Base-by-base conservation (phyloP, 352 stramenopile species). In the Pythium aristosporum region DNA sequence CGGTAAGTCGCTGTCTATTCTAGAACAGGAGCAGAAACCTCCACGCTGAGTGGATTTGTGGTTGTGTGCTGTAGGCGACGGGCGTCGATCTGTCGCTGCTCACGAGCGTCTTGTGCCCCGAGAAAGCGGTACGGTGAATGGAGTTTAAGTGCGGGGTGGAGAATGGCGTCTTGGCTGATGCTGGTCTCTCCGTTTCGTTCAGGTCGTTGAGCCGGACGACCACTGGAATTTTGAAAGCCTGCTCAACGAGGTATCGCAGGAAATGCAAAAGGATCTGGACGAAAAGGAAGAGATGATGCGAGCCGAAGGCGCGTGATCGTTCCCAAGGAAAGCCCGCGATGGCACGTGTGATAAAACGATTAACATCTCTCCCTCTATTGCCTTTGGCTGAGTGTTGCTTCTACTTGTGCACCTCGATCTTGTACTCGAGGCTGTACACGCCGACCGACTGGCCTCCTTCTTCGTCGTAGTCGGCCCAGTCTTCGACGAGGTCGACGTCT, bases 401-500 rank as follows among this genome's bases (percentile, higher is more conserved):
- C 57, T 87, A 90, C 69, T 92, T 92, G 75, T 88, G 81, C 67
- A 87, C 81, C 39, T 82, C 57, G 32, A 96, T 89, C 71, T 93
- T 94, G 76, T 87, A 86, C 67, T 92, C 82, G 50, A 96, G 46
- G 18, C 72, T 49, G 70, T 91, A 94, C 37, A 96, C 51, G 23
- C 87, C 87, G 13, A 96, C 82, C 1, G 84, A 88, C 63, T 92
- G 81, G 28, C 70, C 73, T 39, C 76, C 82, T 62, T 96, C 87
- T 23, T 87, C 85, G 60, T 96, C 87, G 67, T 93, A 96, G 51
- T 96, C 86, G 13, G 77, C 81, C 85, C 87, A 96, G 67, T 96
- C 87, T 34, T 94, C 87, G 44, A 75, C 81, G 42, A 93, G 64
- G 57, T 94, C 85, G 28, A 91, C 84, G 57, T 94, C 86, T 12